These are phyloP conservation scores for Zygosaccharomyces pseudobailii DNA, from an alignment of 1,139 yeast species.

Conservation along the genomic window DNA sequence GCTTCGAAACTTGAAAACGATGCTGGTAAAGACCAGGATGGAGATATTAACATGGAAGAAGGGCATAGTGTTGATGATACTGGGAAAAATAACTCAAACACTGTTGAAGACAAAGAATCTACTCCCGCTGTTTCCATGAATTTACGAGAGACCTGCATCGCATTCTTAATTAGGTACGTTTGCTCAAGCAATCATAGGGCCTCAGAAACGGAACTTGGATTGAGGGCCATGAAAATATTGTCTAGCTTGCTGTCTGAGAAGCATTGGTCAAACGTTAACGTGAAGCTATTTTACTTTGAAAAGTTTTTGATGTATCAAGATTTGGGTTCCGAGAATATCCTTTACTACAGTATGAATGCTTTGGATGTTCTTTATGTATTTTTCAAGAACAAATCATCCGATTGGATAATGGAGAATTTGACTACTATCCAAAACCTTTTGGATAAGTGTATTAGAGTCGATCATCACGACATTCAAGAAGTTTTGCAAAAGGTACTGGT, in stretches of 20 bases:
- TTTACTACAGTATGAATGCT: slow-evolving; percentile 84
- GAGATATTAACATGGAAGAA: slow-evolving; percentile 25
- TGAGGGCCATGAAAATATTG: slow-evolving; percentile 70
- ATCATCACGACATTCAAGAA: slow-evolving; percentile 79
- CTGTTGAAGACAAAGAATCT: slow-evolving; percentile 1
- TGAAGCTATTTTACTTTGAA: slow-evolving; percentile 81
- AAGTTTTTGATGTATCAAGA: slow-evolving; percentile 78
- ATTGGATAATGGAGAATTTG: slow-evolving; percentile 73
- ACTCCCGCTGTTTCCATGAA: slow-evolving; percentile 63
- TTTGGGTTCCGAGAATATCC: slow-evolving; percentile 48
- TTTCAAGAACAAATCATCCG: slow-evolving; percentile 66
- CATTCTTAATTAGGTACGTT: slow-evolving; percentile 80
- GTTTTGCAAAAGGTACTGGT: slow-evolving; percentile 70
- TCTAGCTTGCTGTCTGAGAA: slow-evolving; percentile 66
- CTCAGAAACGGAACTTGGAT: slow-evolving; percentile 77
- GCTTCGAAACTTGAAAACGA: slow-evolving; percentile 31
- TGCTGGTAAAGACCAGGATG: slow-evolving; percentile 27
- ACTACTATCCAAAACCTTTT: slow-evolving; percentile 64
- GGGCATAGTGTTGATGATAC: slow-evolving; percentile 11
- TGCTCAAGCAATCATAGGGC: slow-evolving; percentile 86
- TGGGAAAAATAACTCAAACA: background rate
- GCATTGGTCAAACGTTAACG: slow-evolving; percentile 83
- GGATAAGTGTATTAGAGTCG: slow-evolving; percentile 78
- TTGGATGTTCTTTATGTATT: slow-evolving; percentile 86
- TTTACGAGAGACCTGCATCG: slow-evolving; percentile 87